A percentile compares a stretch with the other conserved stretches of the same genome.
Evolutionary conservation across 2,329 filamentous ascomycete genomes (phyloP).

Genomic region (Ascochyta lentis): DNA sequence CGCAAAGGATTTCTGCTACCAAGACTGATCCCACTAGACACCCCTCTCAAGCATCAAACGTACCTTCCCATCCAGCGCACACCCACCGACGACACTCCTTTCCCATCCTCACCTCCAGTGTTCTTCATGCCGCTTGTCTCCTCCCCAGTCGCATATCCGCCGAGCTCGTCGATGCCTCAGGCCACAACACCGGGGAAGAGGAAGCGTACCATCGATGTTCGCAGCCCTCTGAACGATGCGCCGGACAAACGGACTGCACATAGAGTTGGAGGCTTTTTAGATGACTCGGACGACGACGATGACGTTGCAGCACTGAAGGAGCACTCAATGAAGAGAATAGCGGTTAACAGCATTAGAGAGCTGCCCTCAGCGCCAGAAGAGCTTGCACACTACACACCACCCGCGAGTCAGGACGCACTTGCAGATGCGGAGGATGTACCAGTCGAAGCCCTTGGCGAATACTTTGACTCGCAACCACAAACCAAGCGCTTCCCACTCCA

Average conservation of each 20-base stretch:
- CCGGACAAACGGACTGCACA: conserved; percentile 43
- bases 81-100: conserved; percentile 16
- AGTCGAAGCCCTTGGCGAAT: conserved; percentile 38
- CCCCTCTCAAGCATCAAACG: conserved; percentile 36
- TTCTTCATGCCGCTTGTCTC: conserved; percentile 68
- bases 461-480: conserved; percentile 34
- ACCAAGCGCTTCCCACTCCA: conserved; percentile 20
- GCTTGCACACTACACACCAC: conserved; percentile 40
- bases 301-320: conserved; percentile 48
- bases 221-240: conserved; percentile 45
- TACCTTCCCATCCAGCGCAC: conserved; percentile 16
- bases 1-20: background rate
- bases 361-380: conserved; percentile 32
- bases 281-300: conserved; percentile 53
- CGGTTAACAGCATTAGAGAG: conserved; percentile 38
- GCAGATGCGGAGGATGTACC: conserved; percentile 38
- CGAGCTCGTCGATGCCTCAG: conserved; percentile 55
- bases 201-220: conserved; percentile 39
- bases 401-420: conserved; percentile 42
- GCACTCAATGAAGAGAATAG: conserved; percentile 47
- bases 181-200: conserved; percentile 48
- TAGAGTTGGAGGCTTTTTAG: conserved; percentile 47
- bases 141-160: conserved; percentile 64
- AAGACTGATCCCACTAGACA: conserved; percentile 41
- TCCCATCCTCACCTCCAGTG: conserved; percentile 56